A percentile compares a stretch with the other conserved stretches of the same genome.
Evolutionary conservation across 106 monocot species (phyloP).

Genomic region (Triglochin maritima): DNA sequence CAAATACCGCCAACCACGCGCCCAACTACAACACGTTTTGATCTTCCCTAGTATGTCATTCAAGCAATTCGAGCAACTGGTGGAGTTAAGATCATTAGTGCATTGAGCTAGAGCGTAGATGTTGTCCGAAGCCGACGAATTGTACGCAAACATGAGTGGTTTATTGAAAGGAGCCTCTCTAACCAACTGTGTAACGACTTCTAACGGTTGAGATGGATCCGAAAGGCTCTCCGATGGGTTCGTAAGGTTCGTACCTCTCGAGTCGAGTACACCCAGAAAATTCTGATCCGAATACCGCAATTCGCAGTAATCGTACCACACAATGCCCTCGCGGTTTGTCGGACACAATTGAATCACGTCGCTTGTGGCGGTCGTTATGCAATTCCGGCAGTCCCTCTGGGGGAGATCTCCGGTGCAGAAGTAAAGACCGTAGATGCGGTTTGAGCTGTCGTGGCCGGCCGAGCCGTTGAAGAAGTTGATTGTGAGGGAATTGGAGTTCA

Average conservation of each 20-base stretch:
- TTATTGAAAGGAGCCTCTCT: neutral
- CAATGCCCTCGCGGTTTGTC: slow-evolving; percentile 2
- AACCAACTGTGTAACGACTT: slow-evolving; percentile 7
- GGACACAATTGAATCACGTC: slow-evolving; percentile 8
- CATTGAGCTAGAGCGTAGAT: slow-evolving; percentile 25
- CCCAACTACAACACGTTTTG: slow-evolving; percentile 5
- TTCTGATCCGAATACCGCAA: slow-evolving; percentile 6
- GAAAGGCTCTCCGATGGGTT: slow-evolving; percentile 8
- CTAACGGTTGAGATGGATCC: neutral
- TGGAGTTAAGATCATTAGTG: slow-evolving; percentile 10
- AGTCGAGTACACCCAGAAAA: slow-evolving; percentile 18
- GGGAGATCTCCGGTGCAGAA: slow-evolving; percentile 11
- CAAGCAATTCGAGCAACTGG: slow-evolving; percentile 15
- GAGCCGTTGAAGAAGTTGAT: slow-evolving; percentile 4
- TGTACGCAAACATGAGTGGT: slow-evolving; percentile 8
- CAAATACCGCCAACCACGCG: slow-evolving; percentile 19
- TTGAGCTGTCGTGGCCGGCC: neutral
- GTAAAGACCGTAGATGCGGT: slow-evolving; percentile 16
- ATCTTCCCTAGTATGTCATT: neutral
- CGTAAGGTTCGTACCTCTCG: slow-evolving; percentile 3
- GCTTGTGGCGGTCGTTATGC: slow-evolving; percentile 1
- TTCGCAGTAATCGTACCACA: slow-evolving; percentile 15
- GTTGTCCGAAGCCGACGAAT: neutral
- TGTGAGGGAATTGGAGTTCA: slow-evolving; percentile 1
- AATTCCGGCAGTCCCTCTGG: slow-evolving; percentile 9